phyloP scores from a whole-genome alignment of 2,329 filamentous ascomycete species.

The Fusarium sp. region DNA sequence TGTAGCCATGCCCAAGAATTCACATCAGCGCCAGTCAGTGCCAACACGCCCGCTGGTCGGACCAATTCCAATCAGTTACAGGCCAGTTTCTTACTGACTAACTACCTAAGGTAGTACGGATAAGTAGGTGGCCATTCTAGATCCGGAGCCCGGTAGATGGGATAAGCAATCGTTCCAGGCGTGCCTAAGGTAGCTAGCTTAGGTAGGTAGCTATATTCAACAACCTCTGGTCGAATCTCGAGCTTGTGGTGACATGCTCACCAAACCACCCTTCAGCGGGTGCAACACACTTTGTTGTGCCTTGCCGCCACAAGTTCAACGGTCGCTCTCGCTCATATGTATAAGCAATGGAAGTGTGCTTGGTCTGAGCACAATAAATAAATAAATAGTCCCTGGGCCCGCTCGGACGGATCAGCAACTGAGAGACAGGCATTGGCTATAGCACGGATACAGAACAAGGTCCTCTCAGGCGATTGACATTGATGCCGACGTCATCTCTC shows the following conservation, averaged over 20 bases:
- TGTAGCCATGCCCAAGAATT: not conserved
- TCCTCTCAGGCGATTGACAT: not conserved
- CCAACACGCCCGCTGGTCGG: too few species aligned
- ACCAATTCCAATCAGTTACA: not conserved
- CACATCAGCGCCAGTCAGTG: not conserved
- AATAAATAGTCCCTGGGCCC: not conserved
- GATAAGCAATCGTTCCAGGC: not conserved
- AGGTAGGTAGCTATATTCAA: not conserved
- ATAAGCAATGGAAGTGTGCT: not conserved
- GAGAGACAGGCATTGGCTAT: not conserved
- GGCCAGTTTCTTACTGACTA: not conserved
- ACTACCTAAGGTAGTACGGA: not conserved
- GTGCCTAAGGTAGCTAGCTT: too few species aligned
- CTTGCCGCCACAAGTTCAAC: not conserved
- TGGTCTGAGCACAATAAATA: not conserved
- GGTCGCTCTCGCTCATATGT: not conserved
- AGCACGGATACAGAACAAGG: not conserved
- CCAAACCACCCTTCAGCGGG: not conserved
- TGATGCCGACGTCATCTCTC: slow-evolving; percentile 25
- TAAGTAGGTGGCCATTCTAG: not conserved
- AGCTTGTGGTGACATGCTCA: not conserved
- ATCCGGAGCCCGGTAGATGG: not conserved
- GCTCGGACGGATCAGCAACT: not conserved
- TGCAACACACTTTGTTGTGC: not conserved
- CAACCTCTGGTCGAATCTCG: not conserved